Conservation (phyloP, 2,329 filamentous ascomycete genomes). For the Fulvia fulva region DNA sequence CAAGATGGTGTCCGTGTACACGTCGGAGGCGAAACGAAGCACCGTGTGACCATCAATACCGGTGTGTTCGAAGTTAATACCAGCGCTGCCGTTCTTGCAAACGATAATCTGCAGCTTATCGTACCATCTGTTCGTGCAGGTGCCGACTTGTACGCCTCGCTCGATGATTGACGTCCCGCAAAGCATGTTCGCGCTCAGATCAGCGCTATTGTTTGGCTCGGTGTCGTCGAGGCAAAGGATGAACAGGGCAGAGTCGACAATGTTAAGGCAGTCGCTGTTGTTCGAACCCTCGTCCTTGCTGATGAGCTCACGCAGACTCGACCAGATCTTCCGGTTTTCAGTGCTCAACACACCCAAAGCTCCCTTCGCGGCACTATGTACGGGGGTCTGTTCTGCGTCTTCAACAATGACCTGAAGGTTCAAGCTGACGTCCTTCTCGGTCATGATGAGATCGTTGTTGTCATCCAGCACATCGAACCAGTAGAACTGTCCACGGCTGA, state of each 20-base stretch:
- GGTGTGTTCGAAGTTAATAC: constrained; percentile 99
- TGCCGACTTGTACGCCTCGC: constrained; percentile 90
- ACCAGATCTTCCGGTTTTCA: constrained; percentile 96
- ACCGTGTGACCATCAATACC: constrained; percentile 97
- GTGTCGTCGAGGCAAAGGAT: constrained; percentile 90
- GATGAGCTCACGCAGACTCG: constrained; percentile 79
- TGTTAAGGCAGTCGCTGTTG: constrained; percentile 92
- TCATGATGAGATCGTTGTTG: constrained; percentile 95
- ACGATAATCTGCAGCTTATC: constrained; percentile 99
- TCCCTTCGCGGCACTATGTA: constrained; percentile 92
- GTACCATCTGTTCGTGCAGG: constrained; percentile 98
- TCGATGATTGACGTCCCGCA: constrained; percentile 91
- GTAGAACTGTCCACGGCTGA: constrained; percentile 95
- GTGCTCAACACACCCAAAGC: constrained; percentile 91
- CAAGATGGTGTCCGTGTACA: constrained; percentile 96
- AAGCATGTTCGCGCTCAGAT: constrained; percentile 97
- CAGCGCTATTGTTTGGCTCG: constrained; percentile 73
- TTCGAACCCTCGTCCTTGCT: constrained; percentile 83
- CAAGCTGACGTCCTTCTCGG: constrained; percentile 83
- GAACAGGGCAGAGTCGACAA: constrained; percentile 91
- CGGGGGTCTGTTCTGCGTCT: constrained; percentile 82
- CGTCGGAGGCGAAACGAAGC: constrained; percentile 87
- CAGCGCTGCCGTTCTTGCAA: constrained; percentile 95
- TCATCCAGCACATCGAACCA: constrained; percentile 98
- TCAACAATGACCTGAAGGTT: constrained; percentile 91